Evolutionary conservation across 352 stramenopile species (phyloP), one percentile per base, ranked within the genome.

Genomic region (Phytophthora meadii): DNA sequence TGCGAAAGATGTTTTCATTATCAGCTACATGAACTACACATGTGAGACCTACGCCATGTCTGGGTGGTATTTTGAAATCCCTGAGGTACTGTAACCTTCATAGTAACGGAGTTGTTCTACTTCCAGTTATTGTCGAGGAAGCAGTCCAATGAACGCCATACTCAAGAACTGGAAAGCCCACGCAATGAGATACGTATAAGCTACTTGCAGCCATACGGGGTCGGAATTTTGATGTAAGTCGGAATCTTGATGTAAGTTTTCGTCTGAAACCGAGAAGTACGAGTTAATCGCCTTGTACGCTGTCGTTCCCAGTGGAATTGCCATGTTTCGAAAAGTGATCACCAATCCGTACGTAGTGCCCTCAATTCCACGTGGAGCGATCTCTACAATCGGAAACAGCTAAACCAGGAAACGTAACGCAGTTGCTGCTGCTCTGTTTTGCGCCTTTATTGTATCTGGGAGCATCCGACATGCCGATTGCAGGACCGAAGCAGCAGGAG

Each of bases 281-380:
- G 70, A 74, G 50, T 74, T 57, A 15, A 87, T 65, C 5, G 63
- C 68, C 65, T 87, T 88, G 53, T 73, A 80, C 8, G 65, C 61
- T 10, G 69, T 76, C 2, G 65, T 67, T 8, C 69, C 74, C 14
- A 88, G 59, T 14, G 79, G 75, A 9, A 87, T 81, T 2, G 78
- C 80, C 54, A 89, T 76, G 61, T 87, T 88, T 34, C 83, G 74
- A 58, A 88, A 89, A 9, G 78, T 84, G 42, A 81, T 82, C 51
- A 88, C 71, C 4, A 91, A 47, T 0, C 82, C 80, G 54, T 88
- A 85, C 14, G 80, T 88, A 9, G 82, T 86, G 39, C 76, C 78
- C 61, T 91, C 82, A 39, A 80, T 77, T 5, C 80, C 82, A 11
- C 74, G 59, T 9, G 83, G 79, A 3, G 76, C 80, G 14, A 88